Conservation (phyloP, 1,139 yeast genomes). For the Taphrina flavorubra region DNA sequence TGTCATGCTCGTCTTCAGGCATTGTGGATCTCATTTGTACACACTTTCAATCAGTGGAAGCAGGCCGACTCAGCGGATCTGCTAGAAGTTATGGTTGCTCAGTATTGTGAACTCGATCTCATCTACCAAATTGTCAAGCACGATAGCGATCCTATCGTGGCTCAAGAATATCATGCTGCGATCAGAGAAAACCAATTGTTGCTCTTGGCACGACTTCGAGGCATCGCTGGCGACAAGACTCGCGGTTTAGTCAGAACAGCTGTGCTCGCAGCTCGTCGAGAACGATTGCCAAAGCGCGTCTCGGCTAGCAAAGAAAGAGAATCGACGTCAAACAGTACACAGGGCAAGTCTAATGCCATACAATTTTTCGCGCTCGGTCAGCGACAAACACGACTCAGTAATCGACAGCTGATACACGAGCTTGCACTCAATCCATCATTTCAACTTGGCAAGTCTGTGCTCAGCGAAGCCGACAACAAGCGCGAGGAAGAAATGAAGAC, state of each 20-base stretch:
- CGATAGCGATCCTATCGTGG: slow-evolving; percentile 35
- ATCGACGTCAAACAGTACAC: not conserved
- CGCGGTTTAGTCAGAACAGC: slow-evolving; percentile 14
- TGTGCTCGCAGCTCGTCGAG: slow-evolving; percentile 23
- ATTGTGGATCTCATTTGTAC: slow-evolving; percentile 14
- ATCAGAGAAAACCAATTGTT: slow-evolving; percentile 30
- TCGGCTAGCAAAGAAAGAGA: not conserved
- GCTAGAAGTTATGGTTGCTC: slow-evolving; percentile 37
- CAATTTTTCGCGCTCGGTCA: slow-evolving; percentile 23
- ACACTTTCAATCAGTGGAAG: slow-evolving; percentile 34
- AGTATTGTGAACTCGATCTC: slow-evolving; percentile 38
- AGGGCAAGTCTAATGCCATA: not conserved
- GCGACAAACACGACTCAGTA: slow-evolving; percentile 23
- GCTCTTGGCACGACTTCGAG: slow-evolving; percentile 24
- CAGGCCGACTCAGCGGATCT: slow-evolving; percentile 26
- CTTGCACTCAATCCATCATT: slow-evolving; percentile 31
- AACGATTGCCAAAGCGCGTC: slow-evolving; percentile 1
- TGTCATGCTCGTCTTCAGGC: not conserved
- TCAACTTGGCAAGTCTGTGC: slow-evolving; percentile 18
- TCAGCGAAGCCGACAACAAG: slow-evolving; percentile 4
- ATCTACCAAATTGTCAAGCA: slow-evolving; percentile 30
- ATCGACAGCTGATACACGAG: slow-evolving; percentile 42
- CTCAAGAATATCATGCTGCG: slow-evolving; percentile 34
- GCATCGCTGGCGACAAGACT: slow-evolving; percentile 30
- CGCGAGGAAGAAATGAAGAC: slow-evolving; percentile 12